Evolutionary conservation across 495 filamentous ascomycete genomes (phyloP).

Genomic region (Penicillium lagena): DNA sequence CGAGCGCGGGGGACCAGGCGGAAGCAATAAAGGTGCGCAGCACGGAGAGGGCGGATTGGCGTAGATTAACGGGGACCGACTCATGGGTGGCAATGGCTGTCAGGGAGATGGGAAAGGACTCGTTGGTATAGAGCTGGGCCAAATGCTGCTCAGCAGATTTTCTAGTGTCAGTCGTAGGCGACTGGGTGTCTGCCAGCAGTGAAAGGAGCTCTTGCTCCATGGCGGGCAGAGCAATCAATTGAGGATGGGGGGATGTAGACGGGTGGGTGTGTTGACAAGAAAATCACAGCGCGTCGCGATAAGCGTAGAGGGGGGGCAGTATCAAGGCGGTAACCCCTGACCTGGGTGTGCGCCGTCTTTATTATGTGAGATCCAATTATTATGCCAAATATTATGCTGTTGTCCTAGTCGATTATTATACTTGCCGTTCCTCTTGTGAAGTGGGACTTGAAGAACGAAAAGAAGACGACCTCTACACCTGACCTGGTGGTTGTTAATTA

Average conservation of each 20-base stretch:
- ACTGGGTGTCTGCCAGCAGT: constrained; percentile 75
- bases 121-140: constrained; percentile 54
- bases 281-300: constrained; percentile 1
- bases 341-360: no score
- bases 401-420: no score
- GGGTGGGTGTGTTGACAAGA: neutral
- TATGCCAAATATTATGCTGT: no score
- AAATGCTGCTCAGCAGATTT: constrained; percentile 77
- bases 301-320: constrained; percentile 5
- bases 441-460: no score
- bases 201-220: constrained; percentile 85
- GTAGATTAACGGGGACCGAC: constrained; percentile 61
- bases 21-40: constrained; percentile 75
- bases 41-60: constrained; percentile 75
- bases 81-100: constrained; percentile 70
- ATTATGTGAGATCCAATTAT: no score
- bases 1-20: constrained; percentile 65
- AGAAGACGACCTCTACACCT: no score
- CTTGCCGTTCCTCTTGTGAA: no score
- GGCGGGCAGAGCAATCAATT: constrained; percentile 11
- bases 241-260: constrained; percentile 1
- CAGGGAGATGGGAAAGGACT: constrained; percentile 70
- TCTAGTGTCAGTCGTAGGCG: constrained; percentile 58
- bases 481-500: no score
- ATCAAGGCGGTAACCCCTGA: no score